Evolutionary conservation across 1,139 yeast species (phyloP).

Genomic region (Candida freyschussii): DNA sequence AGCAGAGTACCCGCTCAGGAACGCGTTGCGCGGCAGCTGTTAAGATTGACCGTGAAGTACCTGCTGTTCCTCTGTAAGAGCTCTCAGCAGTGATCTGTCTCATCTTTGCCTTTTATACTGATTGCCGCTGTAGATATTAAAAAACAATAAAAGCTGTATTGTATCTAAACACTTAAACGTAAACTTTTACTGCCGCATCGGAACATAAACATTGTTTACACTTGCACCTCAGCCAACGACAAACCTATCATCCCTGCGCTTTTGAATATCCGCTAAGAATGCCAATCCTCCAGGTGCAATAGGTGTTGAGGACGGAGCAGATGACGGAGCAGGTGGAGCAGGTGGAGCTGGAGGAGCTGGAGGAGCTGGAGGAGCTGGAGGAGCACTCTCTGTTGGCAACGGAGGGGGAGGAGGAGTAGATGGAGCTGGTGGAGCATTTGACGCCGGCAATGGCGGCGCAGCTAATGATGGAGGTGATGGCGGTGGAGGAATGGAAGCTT

Average conservation of each 20-base stretch:
- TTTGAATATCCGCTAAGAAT: constrained; percentile 52
- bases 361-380: constrained; percentile 29
- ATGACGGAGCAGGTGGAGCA: constrained; percentile 22
- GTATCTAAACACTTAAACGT: too few relatives aligned
- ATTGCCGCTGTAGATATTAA: too few relatives aligned
- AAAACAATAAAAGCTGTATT: too few relatives aligned
- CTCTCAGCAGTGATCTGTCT: too few relatives aligned
- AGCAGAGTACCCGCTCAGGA: constrained; percentile 26
- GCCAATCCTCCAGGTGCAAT: constrained; percentile 30
- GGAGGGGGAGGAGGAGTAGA: constrained; percentile 27
- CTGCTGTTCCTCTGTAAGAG: constrained; percentile 3
- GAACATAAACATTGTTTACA: too few relatives aligned
- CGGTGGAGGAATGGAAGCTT: constrained; percentile 2
- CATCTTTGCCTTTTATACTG: too few relatives aligned
- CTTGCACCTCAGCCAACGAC: constrained; percentile 37
- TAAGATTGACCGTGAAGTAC: constrained; percentile 18
- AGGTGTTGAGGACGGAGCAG: constrained; percentile 16
- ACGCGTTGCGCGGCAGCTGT: constrained; percentile 22
- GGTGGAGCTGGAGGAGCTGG: constrained; percentile 16
- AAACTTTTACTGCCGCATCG: too few relatives aligned
- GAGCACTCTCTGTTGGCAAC: constrained; percentile 24
- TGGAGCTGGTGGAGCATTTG: constrained; percentile 27
- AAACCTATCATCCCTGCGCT: constrained; percentile 46
- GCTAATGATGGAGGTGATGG: constrained; percentile 13
- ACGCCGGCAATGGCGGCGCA: constrained; percentile 8